These are phyloP conservation scores for Trichocladium antarcticum DNA, from an alignment of 495 filamentous ascomycete species.

Conservation along the genomic window DNA sequence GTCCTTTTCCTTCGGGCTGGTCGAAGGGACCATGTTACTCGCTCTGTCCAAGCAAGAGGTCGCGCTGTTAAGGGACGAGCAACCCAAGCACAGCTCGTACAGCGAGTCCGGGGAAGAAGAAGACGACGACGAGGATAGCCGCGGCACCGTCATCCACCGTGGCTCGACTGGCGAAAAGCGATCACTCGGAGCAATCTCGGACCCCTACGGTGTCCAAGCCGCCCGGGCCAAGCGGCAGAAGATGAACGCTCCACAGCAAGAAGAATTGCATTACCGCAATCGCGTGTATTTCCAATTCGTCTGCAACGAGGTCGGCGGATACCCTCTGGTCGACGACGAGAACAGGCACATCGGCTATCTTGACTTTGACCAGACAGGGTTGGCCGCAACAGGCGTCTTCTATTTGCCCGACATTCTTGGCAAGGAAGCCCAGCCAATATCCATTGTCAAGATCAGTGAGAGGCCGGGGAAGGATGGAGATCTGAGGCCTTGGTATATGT, in stretches of 20 bases:
- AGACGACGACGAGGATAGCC: neutral
- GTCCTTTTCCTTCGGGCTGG: conserved; percentile 5
- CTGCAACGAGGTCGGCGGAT: neutral
- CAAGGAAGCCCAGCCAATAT: neutral
- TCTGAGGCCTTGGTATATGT: neutral
- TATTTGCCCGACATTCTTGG: too few species aligned
- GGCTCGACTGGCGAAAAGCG: neutral
- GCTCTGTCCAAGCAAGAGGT: conserved; percentile 1
- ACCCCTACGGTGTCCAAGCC: conserved; percentile 5
- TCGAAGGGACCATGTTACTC: conserved; percentile 14
- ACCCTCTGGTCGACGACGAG: neutral
- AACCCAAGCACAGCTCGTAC: neutral
- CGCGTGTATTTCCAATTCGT: conserved; percentile 16
- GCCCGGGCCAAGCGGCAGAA: conserved; percentile 10
- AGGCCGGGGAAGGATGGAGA: neutral
- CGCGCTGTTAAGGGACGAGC: conserved; percentile 8
- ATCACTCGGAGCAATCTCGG: neutral
- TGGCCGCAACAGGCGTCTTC: conserved; percentile 3
- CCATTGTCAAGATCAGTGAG: conserved; percentile 1
- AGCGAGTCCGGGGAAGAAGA: neutral
- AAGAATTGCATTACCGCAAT: neutral
- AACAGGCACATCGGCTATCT: conserved; percentile 12
- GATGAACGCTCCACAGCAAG: neutral
- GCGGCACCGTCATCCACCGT: too few species aligned
- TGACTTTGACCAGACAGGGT: conserved; percentile 11